Base-by-base conservation (phyloP, 2,329 filamentous ascomycete species). In the Endothia cerciana region DNA sequence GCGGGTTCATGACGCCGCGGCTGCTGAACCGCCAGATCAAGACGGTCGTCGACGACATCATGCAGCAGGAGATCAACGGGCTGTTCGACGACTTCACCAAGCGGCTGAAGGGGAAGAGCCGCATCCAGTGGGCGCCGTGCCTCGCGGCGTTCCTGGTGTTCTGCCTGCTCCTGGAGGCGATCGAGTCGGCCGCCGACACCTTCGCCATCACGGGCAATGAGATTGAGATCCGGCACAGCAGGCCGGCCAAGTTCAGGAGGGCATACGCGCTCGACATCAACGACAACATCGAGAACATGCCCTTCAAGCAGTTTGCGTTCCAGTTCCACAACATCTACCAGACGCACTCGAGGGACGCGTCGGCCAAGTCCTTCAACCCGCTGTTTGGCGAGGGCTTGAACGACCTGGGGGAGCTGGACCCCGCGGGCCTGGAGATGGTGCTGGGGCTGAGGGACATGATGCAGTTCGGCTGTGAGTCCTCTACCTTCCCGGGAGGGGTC, bases 291-390 rank as follows among this genome's bases (percentile, higher is more conserved):
- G 85, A 87, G 72, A 85, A 85, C 69, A 77, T 87, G 77, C 85
- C 85, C 0, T 87, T 87, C 72, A 84, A 82, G 74, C 85, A 87
- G 74, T 86, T 87, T 71, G 83, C 83, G 3, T 85, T 84, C 69
- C 84, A 86, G 74, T 87, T 87, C 72, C 85, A 87, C 73, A 81
- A 86, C 71, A 79, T 86, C 64, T 87, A 86, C 71, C 84, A 86
- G 77, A 87, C 85, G 25, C 83, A 86, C 72, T 80, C 77, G 63
- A 78, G 78, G 69, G 83, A 86, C 68, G 77, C 78, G 3, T 79
- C 80, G 53, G 73, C 79, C 8, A 82, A 78, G 73, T 77, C 84
- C 59, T 87, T 86, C 71, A 87, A 87, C 70, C 85, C 85, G 22
- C 73, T 87, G n/a, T 69, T 82, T 8, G 83, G 86, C 69, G 73